Percentiles rank a stretch among this genome's conserved stretches.
These are phyloP conservation scores for Mycena amicta DNA, from an alignment of 768 basidiomycete genomes.

Conservation along the genomic window DNA sequence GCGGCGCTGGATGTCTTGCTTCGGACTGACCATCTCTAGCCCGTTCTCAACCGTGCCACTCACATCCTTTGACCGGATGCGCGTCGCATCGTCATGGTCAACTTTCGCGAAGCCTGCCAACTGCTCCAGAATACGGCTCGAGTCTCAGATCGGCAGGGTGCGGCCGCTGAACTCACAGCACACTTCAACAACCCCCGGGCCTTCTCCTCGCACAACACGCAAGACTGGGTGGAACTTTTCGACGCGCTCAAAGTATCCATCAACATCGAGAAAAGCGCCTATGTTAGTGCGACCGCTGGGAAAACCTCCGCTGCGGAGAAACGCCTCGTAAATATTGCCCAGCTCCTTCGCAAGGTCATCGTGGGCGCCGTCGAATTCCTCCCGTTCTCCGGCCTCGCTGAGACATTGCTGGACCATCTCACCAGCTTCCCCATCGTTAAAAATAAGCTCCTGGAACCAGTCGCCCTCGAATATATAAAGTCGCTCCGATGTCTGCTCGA, in stretches of 20 bases:
- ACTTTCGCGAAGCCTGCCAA: neutral
- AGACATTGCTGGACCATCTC: constrained; percentile 66
- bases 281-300: neutral
- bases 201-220: neutral
- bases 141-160: neutral
- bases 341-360: constrained; percentile 71
- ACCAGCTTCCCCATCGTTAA: constrained; percentile 57
- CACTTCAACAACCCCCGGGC: neutral
- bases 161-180: neutral
- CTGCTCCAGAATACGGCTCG: neutral
- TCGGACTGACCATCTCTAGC: no score
- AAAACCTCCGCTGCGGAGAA: constrained; percentile 47
- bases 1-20: no score
- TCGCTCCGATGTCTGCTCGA: constrained; percentile 65
- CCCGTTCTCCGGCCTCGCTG: constrained; percentile 51
- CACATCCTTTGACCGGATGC: neutral
- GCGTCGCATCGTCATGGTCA: neutral
- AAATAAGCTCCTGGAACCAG: constrained; percentile 56
- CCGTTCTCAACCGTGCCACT: no score
- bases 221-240: neutral
- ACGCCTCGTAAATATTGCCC: constrained; percentile 68
- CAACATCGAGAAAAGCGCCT: neutral
- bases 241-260: neutral
- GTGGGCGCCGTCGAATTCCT: constrained; percentile 62
- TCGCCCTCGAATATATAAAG: constrained; percentile 83